Evolutionary conservation across 768 basidiomycete species (phyloP), one percentile per base, ranked within the genome.

Genomic region (Boletus patriciae): DNA sequence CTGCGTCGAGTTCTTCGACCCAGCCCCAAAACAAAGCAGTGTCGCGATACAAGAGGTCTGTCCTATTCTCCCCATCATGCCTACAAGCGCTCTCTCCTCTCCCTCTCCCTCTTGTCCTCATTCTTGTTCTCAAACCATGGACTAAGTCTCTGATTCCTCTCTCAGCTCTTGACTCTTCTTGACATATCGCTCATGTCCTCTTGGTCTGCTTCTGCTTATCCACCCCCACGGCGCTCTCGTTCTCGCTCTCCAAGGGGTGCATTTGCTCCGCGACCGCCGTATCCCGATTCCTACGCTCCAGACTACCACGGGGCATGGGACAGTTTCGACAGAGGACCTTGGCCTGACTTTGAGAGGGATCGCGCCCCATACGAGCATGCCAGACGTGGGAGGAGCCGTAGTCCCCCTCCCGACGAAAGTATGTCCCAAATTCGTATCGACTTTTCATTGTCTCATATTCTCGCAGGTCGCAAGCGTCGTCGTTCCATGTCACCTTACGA

Each of bases 41-140:
- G 74, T 76, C 75, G 78, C 76, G 77, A 73, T 74, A 78, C 80
- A 85, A 87, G 88, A 92, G 90, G 90, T 92, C 90, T 89, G 90
- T 92, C 82, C 86, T 86, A 67, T 70, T 71, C 70, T 85, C 64
- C 69, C 65, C 85, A 83, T 85, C 83, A 90, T 91, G 89, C 88
- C 85, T 87, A 60, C 63, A 54, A 66, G 66, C 86, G 83, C 86
- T 83, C 82, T 83, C 78, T 78, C 80, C 82, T 79, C 77, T 80
- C 73, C 67, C 81, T 82, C 84, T 66, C 77, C 77, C 79, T 78
- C 81, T 77, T 81, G 77, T 81, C 73, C 75, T 77, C 72, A 77
- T 81, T 79, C 65, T 57, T 65, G 16, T 68, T 70, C 67, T 68
- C 63, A 53, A 79, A 73, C 74, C 75, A 74, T 74, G 74, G 66